Evolutionary conservation across 2,329 filamentous ascomycete species (phyloP), one percentile per base, ranked within the genome.

Genomic region (Penicillium vulpinum): DNA sequence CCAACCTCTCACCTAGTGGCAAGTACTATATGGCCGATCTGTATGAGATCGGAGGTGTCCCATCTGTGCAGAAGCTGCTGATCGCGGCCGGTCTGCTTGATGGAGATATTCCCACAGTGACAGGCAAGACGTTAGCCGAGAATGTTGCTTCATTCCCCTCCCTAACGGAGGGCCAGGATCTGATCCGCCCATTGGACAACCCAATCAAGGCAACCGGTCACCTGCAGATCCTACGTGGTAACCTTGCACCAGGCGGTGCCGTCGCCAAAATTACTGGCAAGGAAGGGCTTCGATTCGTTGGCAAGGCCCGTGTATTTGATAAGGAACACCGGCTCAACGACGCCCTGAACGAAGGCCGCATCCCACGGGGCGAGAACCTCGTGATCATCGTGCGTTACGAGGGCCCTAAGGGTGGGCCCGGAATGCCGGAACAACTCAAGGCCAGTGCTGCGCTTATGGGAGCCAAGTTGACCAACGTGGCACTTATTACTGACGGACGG

Each of bases 261-360:
- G 92, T 97, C 1, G 92, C 92, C 58, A 97, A 97, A 76, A 97
- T 97, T 74, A 97, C 93, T 0, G 93, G 93, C 35, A 97, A 97
- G 73, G 93, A 97, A 74, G 93, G 93, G 2, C 82, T 92, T 7
- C 80, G 77, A 13, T 97, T 97, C 75, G 88, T 82, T 0, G 93
- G 93, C 47, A 86, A 85, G 62, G 93, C 91, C 0, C 83, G 87
- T 21, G 90, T 95, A 44, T 97, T 94, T 73, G 81, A 97, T 75
- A 93, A 94, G 69, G 93, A 97, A 75, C 81, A 86, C 64, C 83
- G 88, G 64, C 85, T 97, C 43, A 87, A 95, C 72, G 77, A 81
- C 0, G 92, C 92, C 0, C 81, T 97, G 13, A 87, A 86, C 24
- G 78, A 79, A 21, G 88, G 91, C 53, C 81, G 88, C 48, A 89